Evolutionary conservation across 2,329 filamentous ascomycete genomes (phyloP).

Genomic region (Microdochium trichocladiopsis): DNA sequence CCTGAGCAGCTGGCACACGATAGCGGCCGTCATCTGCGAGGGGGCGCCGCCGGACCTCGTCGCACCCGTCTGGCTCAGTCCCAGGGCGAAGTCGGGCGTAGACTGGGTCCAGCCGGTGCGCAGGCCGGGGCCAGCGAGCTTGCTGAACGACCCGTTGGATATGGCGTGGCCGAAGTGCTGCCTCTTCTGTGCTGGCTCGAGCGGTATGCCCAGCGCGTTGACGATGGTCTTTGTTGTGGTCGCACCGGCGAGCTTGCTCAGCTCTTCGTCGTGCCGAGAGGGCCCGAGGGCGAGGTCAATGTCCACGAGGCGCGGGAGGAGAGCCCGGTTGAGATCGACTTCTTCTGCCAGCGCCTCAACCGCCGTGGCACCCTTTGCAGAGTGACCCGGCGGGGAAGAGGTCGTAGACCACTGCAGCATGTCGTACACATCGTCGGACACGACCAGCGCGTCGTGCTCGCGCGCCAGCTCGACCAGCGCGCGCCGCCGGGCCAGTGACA

Average conservation of each 20-base stretch:
- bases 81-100: constrained; percentile 38
- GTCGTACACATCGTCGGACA: constrained; percentile 92
- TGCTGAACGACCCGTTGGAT: constrained; percentile 87
- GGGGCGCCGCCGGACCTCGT: constrained; percentile 52
- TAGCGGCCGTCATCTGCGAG: constrained; percentile 43
- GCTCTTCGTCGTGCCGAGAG: constrained; percentile 16
- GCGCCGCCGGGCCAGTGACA: constrained; percentile 61
- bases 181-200: too few relatives aligned
- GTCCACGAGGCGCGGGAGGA: constrained; percentile 72
- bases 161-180: constrained; percentile 70
- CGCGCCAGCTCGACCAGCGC: constrained; percentile 70
- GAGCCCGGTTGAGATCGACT: constrained; percentile 25
- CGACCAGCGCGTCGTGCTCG: constrained; percentile 71
- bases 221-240: background rate
- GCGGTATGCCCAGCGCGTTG: too few relatives aligned
- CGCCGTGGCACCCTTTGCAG: background rate
- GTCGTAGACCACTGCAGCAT: constrained; percentile 69
- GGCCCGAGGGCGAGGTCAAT: constrained; percentile 64
- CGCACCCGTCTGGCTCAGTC: constrained; percentile 44
- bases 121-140: constrained; percentile 74
- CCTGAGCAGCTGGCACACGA: constrained; percentile 40
- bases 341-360: constrained; percentile 15
- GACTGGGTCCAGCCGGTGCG: constrained; percentile 86
- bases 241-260: background rate
- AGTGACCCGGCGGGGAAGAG: constrained; percentile 1